phyloP scores from a whole-genome alignment of 208 protist genomes.

The Acanthamoeba comandoni region DNA sequence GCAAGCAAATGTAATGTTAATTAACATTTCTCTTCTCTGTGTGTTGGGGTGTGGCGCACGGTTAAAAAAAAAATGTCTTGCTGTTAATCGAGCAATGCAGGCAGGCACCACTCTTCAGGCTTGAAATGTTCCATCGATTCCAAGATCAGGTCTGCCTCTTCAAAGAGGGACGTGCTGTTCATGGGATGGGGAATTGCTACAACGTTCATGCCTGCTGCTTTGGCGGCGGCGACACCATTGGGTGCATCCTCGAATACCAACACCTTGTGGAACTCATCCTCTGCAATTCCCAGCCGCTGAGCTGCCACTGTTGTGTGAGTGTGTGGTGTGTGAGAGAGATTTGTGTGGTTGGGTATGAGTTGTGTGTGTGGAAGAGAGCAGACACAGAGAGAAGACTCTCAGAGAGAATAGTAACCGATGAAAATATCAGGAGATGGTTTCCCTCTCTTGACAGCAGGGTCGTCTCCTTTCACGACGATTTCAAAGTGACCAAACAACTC shows the following conservation, averaged over 20 bases:
- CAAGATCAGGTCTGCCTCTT: slow-evolving; percentile 34
- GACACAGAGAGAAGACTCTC: too few relatives aligned
- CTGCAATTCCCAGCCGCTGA: background rate
- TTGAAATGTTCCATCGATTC: slow-evolving; percentile 12
- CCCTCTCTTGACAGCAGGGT: slow-evolving; percentile 66
- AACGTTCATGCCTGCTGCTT: background rate
- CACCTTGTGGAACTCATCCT: background rate
- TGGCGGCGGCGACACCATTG: background rate
- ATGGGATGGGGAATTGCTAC: slow-evolving; percentile 21
- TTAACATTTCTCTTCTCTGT: too few relatives aligned
- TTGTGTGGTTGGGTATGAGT: too few relatives aligned
- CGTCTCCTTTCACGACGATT: slow-evolving; percentile 69
- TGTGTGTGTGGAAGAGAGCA: too few relatives aligned
- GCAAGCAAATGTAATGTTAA: too few relatives aligned
- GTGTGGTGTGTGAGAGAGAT: too few relatives aligned
- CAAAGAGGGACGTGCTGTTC: slow-evolving; percentile 3
- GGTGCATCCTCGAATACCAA: slow-evolving; percentile 29
- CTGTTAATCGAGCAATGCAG: too few relatives aligned
- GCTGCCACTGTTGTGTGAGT: too few relatives aligned
- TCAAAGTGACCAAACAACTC: slow-evolving; percentile 68
- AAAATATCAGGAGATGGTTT: slow-evolving; percentile 84
- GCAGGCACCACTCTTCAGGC: slow-evolving; percentile 3
- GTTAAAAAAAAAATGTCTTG: too few relatives aligned
- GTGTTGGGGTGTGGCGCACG: too few relatives aligned
- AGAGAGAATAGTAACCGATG: too few relatives aligned